Evolutionary conservation across 768 basidiomycete genomes (phyloP).

Genomic region (Boletus insuetus): DNA sequence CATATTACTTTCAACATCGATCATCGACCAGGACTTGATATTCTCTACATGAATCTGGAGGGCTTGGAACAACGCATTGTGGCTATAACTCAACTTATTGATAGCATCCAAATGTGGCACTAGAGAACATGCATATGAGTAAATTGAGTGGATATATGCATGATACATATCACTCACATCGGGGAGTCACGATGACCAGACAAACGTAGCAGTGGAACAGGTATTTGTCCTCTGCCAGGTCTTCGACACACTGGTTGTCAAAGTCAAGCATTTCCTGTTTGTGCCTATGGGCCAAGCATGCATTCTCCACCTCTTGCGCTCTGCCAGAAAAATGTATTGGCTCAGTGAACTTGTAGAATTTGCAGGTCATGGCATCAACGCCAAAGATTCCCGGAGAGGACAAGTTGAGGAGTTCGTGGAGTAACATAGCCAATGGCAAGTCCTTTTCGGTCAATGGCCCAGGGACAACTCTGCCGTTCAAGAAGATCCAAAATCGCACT

Average conservation of each 20-base stretch:
- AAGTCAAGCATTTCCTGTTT: too few relatives aligned
- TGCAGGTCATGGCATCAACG: background rate
- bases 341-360: background rate
- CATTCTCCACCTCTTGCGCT: too few relatives aligned
- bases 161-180: background rate
- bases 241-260: background rate
- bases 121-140: background rate
- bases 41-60: too few relatives aligned
- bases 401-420: too few relatives aligned
- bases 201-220: background rate
- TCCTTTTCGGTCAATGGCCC: too few relatives aligned
- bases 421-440: too few relatives aligned
- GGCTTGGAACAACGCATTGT: background rate
- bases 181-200: background rate
- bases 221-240: background rate
- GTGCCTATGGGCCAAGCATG: background rate
- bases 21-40: background rate
- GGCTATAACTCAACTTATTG: too few relatives aligned
- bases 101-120: too few relatives aligned
- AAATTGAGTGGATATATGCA: background rate
- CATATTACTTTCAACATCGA: background rate
- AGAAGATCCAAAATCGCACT: too few relatives aligned
- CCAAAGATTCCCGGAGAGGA: too few relatives aligned
- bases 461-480: too few relatives aligned
- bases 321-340: too few relatives aligned